phyloP scores from a whole-genome alignment of 441 rosid species.

The Brassica hybrid region DNA sequence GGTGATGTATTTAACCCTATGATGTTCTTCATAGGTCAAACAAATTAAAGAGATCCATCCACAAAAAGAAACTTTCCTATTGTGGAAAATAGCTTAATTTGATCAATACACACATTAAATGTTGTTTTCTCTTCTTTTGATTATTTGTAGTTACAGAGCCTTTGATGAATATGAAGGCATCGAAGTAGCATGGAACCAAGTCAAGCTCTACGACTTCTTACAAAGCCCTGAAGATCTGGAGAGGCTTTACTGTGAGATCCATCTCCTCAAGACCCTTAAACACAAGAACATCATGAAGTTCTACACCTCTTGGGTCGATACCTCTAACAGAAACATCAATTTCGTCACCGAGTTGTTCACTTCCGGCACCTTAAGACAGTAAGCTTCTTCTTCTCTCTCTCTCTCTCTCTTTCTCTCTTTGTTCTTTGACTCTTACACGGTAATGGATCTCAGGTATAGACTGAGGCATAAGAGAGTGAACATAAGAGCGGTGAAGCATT shows the following conservation, averaged over 20 bases:
- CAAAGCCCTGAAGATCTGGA: slow-evolving; percentile 95
- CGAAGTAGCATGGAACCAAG: slow-evolving; percentile 99
- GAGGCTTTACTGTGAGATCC: slow-evolving; percentile 97
- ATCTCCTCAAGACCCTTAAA: slow-evolving; percentile 91
- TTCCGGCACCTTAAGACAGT: slow-evolving; percentile 98
- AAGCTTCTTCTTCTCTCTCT: slow-evolving; percentile 42
- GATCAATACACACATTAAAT: too few relatives aligned
- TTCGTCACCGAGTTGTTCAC: slow-evolving; percentile 99
- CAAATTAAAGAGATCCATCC: slow-evolving; percentile 23
- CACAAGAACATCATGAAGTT: slow-evolving; percentile 97
- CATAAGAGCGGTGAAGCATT: slow-evolving; percentile 93
- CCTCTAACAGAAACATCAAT: slow-evolving; percentile 85
- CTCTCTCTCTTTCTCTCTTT: not conserved
- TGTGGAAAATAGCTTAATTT: slow-evolving; percentile 6
- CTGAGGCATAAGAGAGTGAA: slow-evolving; percentile 90
- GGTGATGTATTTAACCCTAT: slow-evolving; percentile 8
- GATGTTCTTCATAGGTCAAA: not conserved
- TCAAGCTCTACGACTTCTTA: slow-evolving; percentile 87
- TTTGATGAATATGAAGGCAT: slow-evolving; percentile 97
- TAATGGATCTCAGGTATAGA: slow-evolving; percentile 63
- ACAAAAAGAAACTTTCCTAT: slow-evolving; percentile 10
- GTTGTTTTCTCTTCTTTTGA: not conserved
- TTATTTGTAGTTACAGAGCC: slow-evolving; percentile 78
- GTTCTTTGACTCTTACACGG: not conserved
- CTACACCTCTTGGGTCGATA: slow-evolving; percentile 94